A percentile compares a stretch with the other conserved stretches of the same genome.
Conservation (phyloP, 1,284 basidiomycete genomes). For the Trichosporon faecale region DNA sequence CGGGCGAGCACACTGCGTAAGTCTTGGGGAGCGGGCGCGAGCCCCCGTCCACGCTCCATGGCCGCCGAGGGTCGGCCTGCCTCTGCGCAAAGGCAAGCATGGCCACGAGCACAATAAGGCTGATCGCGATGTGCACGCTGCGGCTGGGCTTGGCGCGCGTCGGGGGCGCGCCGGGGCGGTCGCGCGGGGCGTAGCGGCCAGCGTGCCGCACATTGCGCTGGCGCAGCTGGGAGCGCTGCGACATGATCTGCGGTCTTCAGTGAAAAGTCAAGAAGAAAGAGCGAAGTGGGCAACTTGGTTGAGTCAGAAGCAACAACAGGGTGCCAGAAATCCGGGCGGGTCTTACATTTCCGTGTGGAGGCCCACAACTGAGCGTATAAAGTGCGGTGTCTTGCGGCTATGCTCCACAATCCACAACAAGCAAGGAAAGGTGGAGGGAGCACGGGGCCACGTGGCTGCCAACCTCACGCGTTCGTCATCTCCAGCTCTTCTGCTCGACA, state of each 20-base stretch:
- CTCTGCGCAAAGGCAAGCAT: slow-evolving; percentile 40
- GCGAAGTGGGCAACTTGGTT: background rate
- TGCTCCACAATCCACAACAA: too few species aligned
- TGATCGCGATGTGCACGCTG: slow-evolving; percentile 36
- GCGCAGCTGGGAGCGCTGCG: slow-evolving; percentile 11
- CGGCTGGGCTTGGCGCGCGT: slow-evolving; percentile 30
- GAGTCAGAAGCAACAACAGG: background rate
- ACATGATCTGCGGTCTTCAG: background rate
- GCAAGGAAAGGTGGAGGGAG: too few species aligned
- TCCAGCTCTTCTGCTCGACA: too few species aligned
- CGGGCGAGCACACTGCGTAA: slow-evolving; percentile 42
- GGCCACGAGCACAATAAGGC: slow-evolving; percentile 38
- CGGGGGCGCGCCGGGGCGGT: slow-evolving; percentile 15
- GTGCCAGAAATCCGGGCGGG: background rate
- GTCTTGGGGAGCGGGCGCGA: slow-evolving; percentile 26
- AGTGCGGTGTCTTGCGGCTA: too few species aligned
- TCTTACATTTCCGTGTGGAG: background rate
- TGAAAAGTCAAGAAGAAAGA: background rate
- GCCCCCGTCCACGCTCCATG: slow-evolving; percentile 17
- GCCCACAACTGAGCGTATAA: too few species aligned
- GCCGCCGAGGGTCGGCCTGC: slow-evolving; percentile 9
- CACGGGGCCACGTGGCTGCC: too few species aligned
- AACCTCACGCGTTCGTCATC: too few species aligned
- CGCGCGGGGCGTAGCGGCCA: background rate
- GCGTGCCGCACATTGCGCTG: slow-evolving; percentile 15